Evolutionary conservation across 2,329 filamentous ascomycete genomes (phyloP), one percentile per base, ranked within the genome.

Genomic region (Anthostomella pinea): DNA sequence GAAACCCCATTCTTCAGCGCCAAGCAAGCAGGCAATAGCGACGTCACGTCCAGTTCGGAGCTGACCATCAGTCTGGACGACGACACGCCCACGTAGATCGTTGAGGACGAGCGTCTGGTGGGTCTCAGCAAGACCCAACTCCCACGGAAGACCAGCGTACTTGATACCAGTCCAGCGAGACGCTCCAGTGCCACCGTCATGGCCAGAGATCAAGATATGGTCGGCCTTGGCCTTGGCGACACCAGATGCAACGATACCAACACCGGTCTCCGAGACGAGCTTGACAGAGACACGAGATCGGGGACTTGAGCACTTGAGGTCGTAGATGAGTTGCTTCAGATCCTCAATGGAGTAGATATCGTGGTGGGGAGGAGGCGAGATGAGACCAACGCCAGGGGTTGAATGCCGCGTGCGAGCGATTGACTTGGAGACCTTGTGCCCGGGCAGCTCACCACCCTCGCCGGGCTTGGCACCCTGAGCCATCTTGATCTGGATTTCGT

Each of bases 401-500:
- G 91, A 97, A 72, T 96, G 90, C 63, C 91, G 85, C 39, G 91
- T 97, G 54, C 87, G 85, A 39, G 88, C 91, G 64, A 97, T 97
- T 6, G 88, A 87, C 58, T 87, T 87, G 43, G 90, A 93, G 18
- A 97, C 91, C 70, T 97, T 97, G 75, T 96, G 89, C 25, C 91
- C 91, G 32, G 91, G 91, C 58, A 97, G 79, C 67, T 97, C 91
- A 77, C 91, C 91, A 72, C 91, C 91, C 67, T 97, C 91, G 66
- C 91, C 91, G 38, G 91, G 91, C 77, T 97, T 97, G 46, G 91
- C 91, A 62, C 91, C 91, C 68, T 97, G 91, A 8, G 91, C 91
- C 91, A 97, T 97, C 79, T 97, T 97, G 70, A 97, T 97, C 66
- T 97, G 91, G 29, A 97, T 73, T 68, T 97, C 90, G 58, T 97